These are phyloP conservation scores for Ottelia alismoides DNA, from an alignment of 106 monocot genomes.

Conservation along the genomic window DNA sequence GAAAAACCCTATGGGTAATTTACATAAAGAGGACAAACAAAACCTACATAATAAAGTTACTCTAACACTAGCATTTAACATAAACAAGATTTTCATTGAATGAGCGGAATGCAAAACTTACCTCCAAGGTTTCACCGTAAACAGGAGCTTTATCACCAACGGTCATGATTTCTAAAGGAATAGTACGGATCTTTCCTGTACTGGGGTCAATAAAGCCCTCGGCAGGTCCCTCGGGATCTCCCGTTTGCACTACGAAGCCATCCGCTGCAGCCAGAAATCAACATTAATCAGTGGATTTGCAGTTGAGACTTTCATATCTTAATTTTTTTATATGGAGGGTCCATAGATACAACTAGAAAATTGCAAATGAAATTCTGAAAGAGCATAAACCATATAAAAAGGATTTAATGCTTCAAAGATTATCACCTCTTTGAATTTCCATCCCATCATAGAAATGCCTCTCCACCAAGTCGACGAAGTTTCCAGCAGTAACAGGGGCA, in stretches of 20 bases:
- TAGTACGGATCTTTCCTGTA: slow-evolving; percentile 49
- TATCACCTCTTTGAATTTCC: slow-evolving; percentile 96
- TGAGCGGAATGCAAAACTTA: slow-evolving; percentile 13
- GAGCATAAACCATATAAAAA: too few species aligned
- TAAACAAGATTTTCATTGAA: too few species aligned
- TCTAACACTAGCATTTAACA: too few species aligned
- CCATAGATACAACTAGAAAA: too few species aligned
- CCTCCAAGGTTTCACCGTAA: slow-evolving; percentile 94
- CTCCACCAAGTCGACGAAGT: slow-evolving; percentile 85
- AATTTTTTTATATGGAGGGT: too few species aligned
- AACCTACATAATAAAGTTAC: too few species aligned
- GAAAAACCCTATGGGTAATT: too few species aligned
- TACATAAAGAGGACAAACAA: too few species aligned
- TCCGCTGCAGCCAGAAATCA: slow-evolving; percentile 52
- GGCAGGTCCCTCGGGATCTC: slow-evolving; percentile 89
- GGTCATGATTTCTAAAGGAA: slow-evolving; percentile 86
- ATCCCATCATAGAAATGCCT: slow-evolving; percentile 98
- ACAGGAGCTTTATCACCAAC: slow-evolving; percentile 70
- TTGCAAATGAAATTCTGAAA: too few species aligned
- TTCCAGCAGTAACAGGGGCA: slow-evolving; percentile 93
- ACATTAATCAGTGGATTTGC: not conserved
- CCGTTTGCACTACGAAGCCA: slow-evolving; percentile 98
- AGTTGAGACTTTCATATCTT: too few species aligned
- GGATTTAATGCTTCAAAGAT: too few species aligned
- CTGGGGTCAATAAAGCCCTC: slow-evolving; percentile 76